Conservation (phyloP, 352 stramenopile genomes). For the Phytophthora chlamydospora region DNA sequence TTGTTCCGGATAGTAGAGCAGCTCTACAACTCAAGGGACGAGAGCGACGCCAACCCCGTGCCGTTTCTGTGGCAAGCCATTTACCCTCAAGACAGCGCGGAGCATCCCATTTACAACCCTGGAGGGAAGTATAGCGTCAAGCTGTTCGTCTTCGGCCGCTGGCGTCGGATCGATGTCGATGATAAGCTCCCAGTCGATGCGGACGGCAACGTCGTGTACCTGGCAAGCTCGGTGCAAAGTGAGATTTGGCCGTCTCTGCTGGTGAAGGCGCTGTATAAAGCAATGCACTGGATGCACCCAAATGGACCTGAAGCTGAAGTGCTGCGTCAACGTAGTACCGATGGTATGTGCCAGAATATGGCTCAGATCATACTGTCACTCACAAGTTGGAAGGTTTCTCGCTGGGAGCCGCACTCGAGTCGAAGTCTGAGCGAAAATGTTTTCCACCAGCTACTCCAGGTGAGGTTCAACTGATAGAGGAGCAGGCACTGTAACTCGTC, state of each 20-base stretch:
- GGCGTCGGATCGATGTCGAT: constrained; percentile 74
- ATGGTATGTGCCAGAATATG: constrained; percentile 31
- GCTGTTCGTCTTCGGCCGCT: constrained; percentile 74
- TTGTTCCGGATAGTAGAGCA: constrained; percentile 75
- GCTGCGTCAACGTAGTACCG: constrained; percentile 7
- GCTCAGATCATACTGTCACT: constrained; percentile 48
- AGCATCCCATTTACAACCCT: constrained; percentile 63
- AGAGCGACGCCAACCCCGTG: not conserved
- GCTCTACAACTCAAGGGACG: constrained; percentile 38
- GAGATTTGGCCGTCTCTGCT: constrained; percentile 77
- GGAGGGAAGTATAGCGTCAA: constrained; percentile 81
- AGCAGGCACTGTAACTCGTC: no score
- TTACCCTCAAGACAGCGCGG: constrained; percentile 62
- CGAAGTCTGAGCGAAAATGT: constrained; percentile 33
- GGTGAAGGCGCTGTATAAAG: constrained; percentile 79
- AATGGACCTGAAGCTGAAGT: not conserved
- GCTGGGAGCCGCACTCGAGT: constrained; percentile 24
- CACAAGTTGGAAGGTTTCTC: constrained; percentile 68
- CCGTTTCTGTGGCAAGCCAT: constrained; percentile 79
- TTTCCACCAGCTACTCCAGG: constrained; percentile 49
- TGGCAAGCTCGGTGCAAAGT: constrained; percentile 61
- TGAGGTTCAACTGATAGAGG: constrained; percentile 7
- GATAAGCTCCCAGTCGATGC: constrained; percentile 67
- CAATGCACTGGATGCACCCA: constrained; percentile 53
- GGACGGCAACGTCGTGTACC: constrained; percentile 52